Evolutionary conservation across 805 yeast species (phyloP).

Genomic region (Brettanomyces sp.): DNA sequence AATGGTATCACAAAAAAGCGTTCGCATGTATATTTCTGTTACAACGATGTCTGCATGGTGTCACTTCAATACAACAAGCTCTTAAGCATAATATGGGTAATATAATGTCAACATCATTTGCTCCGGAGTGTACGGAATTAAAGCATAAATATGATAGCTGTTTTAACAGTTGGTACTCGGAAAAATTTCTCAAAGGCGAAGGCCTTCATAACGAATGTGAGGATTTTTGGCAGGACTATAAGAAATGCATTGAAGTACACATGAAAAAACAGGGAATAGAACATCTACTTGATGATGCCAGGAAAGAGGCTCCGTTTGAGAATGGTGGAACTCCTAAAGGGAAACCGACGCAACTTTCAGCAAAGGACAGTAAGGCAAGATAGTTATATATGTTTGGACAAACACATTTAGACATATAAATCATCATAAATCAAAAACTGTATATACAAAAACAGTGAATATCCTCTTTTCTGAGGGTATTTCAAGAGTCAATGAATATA

Average conservation of each 20-base stretch:
- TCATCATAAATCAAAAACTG: too few species aligned
- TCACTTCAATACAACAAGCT: too few species aligned
- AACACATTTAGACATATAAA: too few species aligned
- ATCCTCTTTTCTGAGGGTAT: too few species aligned
- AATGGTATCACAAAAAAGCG: too few species aligned
- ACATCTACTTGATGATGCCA: constrained; percentile 79
- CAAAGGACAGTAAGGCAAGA: background rate
- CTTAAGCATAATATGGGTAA: constrained; percentile 44
- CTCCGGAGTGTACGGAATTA: constrained; percentile 89
- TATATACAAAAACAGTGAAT: too few species aligned
- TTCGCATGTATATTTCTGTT: too few species aligned
- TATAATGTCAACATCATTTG: constrained; percentile 78
- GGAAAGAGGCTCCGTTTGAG: constrained; percentile 83
- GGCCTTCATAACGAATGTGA: constrained; percentile 78
- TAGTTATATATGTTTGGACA: too few species aligned
- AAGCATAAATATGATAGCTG: constrained; percentile 87
- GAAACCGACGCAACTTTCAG: background rate
- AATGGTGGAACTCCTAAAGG: constrained; percentile 42
- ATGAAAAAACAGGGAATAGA: constrained; percentile 67
- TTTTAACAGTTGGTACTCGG: constrained; percentile 92
- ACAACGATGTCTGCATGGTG: too few species aligned
- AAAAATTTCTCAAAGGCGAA: constrained; percentile 61
- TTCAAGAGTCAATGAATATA: too few species aligned
- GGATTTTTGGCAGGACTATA: constrained; percentile 80
- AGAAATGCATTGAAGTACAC: constrained; percentile 71